Evolutionary conservation across 495 filamentous ascomycete genomes (phyloP), one percentile per base, ranked within the genome.

Genomic region (Trichoderma erinaceum): DNA sequence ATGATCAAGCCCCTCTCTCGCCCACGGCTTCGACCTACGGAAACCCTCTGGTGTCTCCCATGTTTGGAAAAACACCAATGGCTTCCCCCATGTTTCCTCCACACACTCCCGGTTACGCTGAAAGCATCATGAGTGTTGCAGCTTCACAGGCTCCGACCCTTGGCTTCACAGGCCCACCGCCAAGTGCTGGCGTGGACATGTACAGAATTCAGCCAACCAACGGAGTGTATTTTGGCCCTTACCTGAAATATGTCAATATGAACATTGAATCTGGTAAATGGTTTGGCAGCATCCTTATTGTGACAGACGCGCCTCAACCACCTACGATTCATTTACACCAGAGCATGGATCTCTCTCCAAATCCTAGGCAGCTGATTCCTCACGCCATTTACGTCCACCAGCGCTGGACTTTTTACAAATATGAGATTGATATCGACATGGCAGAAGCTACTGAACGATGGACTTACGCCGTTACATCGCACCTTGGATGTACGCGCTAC

Each of bases 391-490:
- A 88, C 71, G 88, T 85, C 11, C 96, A 99, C 77, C 93, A 96
- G 73, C 82, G 92, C 44, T 99, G 93, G 92, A 89, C 87, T 13
- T 99, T 99, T 74, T 98, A 96, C 78, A 90, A 95, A 70, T 99
- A 99, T 73, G 95, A 97, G 69, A 76, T 99, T 68, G 91, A 97
- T 70, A 79, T 98, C 32, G 88, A 87, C 69, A 98, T 99, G 95
- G 89, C 90, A 41, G 95, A 97, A 12, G 77, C 61, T 78, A 87
- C 90, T 35, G 91, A 93, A 4, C 92, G 95, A 73, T 99, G 95
- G 95, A 99, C 95, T 0, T 99, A 99, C 75, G 95, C 95, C 8
- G 95, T 99, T 66, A 98, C 96, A 0, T 97, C 94, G 35, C 93
- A 97, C 73, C 83, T 98, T 0, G 95, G 95, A 16, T 98, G 95